Percentiles rank a stretch among this genome's conserved stretches.
These are phyloP conservation scores for Penicillium sclerotigenum DNA, from an alignment of 2,329 filamentous ascomycete species.

Conservation along the genomic window DNA sequence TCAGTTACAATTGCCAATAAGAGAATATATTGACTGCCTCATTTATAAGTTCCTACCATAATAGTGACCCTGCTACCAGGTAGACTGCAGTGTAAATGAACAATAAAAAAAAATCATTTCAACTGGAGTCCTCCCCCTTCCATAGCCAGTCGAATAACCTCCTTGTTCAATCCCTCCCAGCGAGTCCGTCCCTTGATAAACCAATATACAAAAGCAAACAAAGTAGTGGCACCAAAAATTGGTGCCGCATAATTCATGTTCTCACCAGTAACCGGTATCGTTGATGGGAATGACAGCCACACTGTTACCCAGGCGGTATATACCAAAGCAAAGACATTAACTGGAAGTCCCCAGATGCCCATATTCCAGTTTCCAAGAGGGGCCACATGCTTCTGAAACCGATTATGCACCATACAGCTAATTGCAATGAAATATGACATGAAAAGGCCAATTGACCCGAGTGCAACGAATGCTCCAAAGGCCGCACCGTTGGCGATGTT, in stretches of 20 bases:
- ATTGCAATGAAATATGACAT: slow-evolving; percentile 43
- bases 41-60: background rate
- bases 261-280: slow-evolving; percentile 32
- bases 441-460: slow-evolving; percentile 29
- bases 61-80: background rate
- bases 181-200: slow-evolving; percentile 9
- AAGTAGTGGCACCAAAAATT: slow-evolving; percentile 25
- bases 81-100: background rate
- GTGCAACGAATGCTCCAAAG: slow-evolving; percentile 40
- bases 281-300: slow-evolving; percentile 35
- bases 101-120: background rate
- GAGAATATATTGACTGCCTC: background rate
- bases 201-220: slow-evolving; percentile 10
- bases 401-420: slow-evolving; percentile 33
- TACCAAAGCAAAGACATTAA: slow-evolving; percentile 38
- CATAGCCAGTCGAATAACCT: slow-evolving; percentile 8
- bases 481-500: slow-evolving; percentile 42
- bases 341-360: slow-evolving; percentile 20
- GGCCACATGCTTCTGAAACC: slow-evolving; percentile 22
- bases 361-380: slow-evolving; percentile 34
- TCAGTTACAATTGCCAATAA: background rate
- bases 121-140: slow-evolving; percentile 10
- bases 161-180: slow-evolving; percentile 13
- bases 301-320: slow-evolving; percentile 35
- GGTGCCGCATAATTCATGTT: slow-evolving; percentile 43